These are phyloP conservation scores for Ceratobasidium sp. DNA, from an alignment of 1,284 basidiomycete genomes.

Conservation along the genomic window DNA sequence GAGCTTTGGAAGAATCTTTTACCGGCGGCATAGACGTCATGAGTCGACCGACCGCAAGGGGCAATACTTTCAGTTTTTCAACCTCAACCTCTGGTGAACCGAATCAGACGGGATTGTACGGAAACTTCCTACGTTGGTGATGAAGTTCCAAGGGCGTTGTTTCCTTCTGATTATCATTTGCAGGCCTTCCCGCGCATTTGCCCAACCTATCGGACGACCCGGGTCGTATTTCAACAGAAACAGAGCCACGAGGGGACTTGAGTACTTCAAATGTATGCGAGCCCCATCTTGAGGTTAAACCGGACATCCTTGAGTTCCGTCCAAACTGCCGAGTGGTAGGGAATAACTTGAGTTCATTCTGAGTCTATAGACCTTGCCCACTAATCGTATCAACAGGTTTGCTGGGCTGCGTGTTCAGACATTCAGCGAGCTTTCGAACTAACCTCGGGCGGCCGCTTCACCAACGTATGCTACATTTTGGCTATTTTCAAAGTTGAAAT, in stretches of 20 bases:
- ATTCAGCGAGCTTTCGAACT: neutral
- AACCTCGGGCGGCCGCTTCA: neutral
- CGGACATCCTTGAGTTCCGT: neutral
- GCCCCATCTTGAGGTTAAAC: neutral
- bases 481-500: neutral
- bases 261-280: neutral
- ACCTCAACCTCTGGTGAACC: no score
- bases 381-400: conserved; percentile 5
- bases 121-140: no score
- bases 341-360: neutral
- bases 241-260: neutral
- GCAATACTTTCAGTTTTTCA: no score
- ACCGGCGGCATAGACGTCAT: no score
- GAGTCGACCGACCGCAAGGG: no score
- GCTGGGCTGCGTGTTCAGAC: conserved; percentile 33
- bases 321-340: conserved; percentile 25
- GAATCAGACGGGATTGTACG: no score
- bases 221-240: no score
- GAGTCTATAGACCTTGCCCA: no score
- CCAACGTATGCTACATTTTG: neutral
- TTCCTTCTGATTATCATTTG: neutral
- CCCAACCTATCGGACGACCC: neutral
- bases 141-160: no score
- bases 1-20: neutral
- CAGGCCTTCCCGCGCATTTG: neutral